Evolutionary conservation across 257 asterid genomes (phyloP).

Genomic region (Mitragyna speciosa): DNA sequence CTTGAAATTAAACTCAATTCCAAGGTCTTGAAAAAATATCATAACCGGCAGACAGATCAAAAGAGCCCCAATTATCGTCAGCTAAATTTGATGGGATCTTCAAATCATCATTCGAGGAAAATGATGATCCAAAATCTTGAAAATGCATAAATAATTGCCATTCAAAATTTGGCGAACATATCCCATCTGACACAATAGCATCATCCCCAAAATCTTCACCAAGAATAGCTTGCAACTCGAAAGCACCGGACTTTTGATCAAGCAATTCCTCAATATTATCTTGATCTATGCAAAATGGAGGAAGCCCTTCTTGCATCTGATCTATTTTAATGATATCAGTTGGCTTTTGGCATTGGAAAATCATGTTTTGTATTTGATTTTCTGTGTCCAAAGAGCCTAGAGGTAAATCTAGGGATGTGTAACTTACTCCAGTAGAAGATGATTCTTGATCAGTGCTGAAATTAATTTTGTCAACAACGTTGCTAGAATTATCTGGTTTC

Average conservation of each 20-base stretch:
- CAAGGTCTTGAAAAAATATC: conserved; percentile 43
- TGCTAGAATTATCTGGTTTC: conserved; percentile 37
- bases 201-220: conserved; percentile 40
- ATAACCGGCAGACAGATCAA: conserved; percentile 51
- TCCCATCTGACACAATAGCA: conserved; percentile 38
- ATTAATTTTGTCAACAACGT: conserved; percentile 19
- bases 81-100: conserved; percentile 34
- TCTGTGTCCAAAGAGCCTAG: conserved; percentile 31
- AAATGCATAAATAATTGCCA: conserved; percentile 40
- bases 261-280: conserved; percentile 39
- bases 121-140: conserved; percentile 55
- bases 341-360: conserved; percentile 32
- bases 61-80: conserved; percentile 53
- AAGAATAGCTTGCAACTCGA: conserved; percentile 44
- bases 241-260: conserved; percentile 31
- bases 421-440: conserved; percentile 42
- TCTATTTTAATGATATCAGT: conserved; percentile 28
- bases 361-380: conserved; percentile 31
- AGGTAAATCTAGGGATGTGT: conserved; percentile 32
- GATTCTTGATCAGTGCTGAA: conserved; percentile 31
- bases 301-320: conserved; percentile 17
- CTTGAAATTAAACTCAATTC: not conserved
- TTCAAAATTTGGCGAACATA: conserved; percentile 37
- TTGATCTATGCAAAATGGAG: conserved; percentile 5
- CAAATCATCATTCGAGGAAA: conserved; percentile 45